A percentile compares a stretch with the other conserved stretches of the same genome.
Conservation (phyloP, 2,329 filamentous ascomycete species). For the Botrytis squamosa region DNA sequence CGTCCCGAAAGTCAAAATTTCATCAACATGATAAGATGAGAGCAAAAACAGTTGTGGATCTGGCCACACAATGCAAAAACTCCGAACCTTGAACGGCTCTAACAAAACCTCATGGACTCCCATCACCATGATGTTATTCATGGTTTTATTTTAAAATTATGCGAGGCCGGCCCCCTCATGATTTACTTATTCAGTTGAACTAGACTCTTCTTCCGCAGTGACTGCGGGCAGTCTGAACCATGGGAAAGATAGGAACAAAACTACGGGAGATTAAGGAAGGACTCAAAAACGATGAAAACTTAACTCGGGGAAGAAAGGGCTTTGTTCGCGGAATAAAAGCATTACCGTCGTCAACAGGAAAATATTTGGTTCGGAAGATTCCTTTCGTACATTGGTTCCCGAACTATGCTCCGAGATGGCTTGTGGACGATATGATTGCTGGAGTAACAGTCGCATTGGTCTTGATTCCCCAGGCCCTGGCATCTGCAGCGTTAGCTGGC, state of each 20-base stretch:
- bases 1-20: neutral
- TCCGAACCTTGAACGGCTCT: neutral
- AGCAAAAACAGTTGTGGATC: neutral
- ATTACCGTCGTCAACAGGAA: conserved; percentile 52
- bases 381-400: conserved; percentile 64
- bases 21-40: neutral
- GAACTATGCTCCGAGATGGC: conserved; percentile 59
- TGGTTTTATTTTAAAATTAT: neutral
- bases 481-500: conserved; percentile 61
- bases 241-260: neutral
- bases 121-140: neutral
- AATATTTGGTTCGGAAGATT: conserved; percentile 60
- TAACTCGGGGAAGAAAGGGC: conserved; percentile 20
- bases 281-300: conserved; percentile 16
- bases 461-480: conserved; percentile 61
- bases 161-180: neutral
- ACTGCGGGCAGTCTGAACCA: neutral
- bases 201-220: neutral
- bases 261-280: conserved; percentile 15
- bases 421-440: conserved; percentile 60
- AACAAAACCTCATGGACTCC: neutral
- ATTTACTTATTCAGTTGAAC: conserved; percentile 2
- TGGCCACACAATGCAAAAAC: neutral
- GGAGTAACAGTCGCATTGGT: conserved; percentile 60
- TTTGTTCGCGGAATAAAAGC: conserved; percentile 18